Conservation (phyloP, 768 basidiomycete genomes). For the Russula ochroleuca region DNA sequence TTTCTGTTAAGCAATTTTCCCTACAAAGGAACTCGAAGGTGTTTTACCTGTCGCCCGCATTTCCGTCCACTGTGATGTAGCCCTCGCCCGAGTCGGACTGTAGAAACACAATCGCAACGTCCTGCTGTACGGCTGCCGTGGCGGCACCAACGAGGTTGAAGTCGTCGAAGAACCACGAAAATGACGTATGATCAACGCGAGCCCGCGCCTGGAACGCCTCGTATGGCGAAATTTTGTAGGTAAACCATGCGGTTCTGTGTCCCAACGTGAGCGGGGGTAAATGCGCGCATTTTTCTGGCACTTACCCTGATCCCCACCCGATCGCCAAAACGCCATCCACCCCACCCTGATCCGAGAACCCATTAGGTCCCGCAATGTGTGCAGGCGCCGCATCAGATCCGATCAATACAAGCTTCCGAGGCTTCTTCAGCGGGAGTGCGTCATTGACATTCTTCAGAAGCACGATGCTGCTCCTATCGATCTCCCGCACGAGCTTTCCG, state of each 20-base stretch:
- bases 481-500: slow-evolving; percentile 58
- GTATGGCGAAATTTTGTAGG: slow-evolving; percentile 75
- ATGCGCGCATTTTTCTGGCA: background rate
- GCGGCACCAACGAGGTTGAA: slow-evolving; percentile 52
- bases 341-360: slow-evolving; percentile 40
- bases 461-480: slow-evolving; percentile 70
- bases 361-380: slow-evolving; percentile 44
- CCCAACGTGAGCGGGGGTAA: slow-evolving; percentile 15
- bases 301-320: slow-evolving; percentile 83
- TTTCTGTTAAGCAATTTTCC: background rate
- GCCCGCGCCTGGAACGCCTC: slow-evolving; percentile 78
- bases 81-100: slow-evolving; percentile 35
- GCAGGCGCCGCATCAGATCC: slow-evolving; percentile 52
- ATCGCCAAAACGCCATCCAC: slow-evolving; percentile 70
- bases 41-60: slow-evolving; percentile 51
- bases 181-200: slow-evolving; percentile 55
- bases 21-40: slow-evolving; percentile 17
- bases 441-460: slow-evolving; percentile 66
- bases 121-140: slow-evolving; percentile 43
- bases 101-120: slow-evolving; percentile 52
- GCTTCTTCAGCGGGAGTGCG: slow-evolving; percentile 56
- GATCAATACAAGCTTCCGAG: slow-evolving; percentile 54
- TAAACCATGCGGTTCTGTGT: slow-evolving; percentile 61
- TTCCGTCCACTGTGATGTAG: slow-evolving; percentile 57
- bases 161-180: slow-evolving; percentile 69